phyloP scores from a whole-genome alignment of 2,329 filamentous ascomycete genomes.

The Fusarium sp. region DNA sequence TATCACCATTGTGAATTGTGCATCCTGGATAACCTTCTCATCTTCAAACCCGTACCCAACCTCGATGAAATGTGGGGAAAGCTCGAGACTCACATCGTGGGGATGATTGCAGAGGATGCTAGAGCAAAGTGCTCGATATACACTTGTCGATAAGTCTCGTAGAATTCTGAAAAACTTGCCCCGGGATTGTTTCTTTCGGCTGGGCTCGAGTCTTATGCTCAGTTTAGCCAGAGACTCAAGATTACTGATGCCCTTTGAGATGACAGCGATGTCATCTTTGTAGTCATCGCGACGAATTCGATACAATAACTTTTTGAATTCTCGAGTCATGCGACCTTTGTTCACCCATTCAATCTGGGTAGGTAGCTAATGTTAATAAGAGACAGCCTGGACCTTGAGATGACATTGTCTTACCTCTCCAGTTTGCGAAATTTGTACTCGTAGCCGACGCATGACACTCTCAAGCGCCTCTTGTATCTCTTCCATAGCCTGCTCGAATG shows the following conservation, averaged over 20 bases:
- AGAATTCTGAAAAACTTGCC: conserved; percentile 17
- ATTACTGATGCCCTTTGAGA: background rate
- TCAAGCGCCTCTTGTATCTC: conserved; percentile 43
- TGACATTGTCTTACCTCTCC: background rate
- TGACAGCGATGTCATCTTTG: background rate
- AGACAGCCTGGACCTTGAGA: fast-evolving
- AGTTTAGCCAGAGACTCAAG: background rate
- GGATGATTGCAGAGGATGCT: conserved; percentile 16
- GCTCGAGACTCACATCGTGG: conserved; percentile 9
- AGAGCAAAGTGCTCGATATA: conserved; percentile 25
- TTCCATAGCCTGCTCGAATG: conserved; percentile 42
- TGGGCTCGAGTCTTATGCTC: conserved; percentile 11
- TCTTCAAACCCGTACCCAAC: background rate
- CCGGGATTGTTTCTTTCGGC: conserved; percentile 14
- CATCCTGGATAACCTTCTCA: background rate
- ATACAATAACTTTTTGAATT: conserved; percentile 22
- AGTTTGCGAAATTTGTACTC: background rate
- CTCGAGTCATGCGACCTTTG: background rate
- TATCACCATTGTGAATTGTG: conserved; percentile 16
- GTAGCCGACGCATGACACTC: conserved; percentile 23
- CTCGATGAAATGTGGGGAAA: background rate
- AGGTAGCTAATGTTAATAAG: fast-evolving
- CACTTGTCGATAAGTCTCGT: conserved; percentile 10
- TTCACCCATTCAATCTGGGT: conserved; percentile 15
- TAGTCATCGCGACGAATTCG: conserved; percentile 18